phyloP scores from a whole-genome alignment of 2,329 filamentous ascomycete genomes.

The Pseudocercospora macadamiae region DNA sequence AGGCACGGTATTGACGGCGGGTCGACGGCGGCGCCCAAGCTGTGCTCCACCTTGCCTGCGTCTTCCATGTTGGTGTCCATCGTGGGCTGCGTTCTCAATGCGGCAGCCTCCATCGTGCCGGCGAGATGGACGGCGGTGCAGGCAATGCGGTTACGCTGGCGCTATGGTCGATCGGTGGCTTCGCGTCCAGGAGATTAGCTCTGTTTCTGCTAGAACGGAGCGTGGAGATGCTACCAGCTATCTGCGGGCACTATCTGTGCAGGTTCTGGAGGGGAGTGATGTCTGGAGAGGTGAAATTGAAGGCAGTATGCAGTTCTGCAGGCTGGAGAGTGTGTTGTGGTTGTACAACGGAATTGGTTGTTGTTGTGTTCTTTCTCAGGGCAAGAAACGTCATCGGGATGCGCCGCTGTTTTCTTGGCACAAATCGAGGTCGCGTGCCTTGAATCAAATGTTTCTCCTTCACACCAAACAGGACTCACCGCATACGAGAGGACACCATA shows the following conservation, averaged over 20 bases:
- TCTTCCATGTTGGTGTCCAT: slow-evolving; percentile 97
- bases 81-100: slow-evolving; percentile 34
- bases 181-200: slow-evolving; percentile 3
- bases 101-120: slow-evolving; percentile 38
- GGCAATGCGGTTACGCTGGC: slow-evolving; percentile 12
- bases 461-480: no score
- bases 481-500: no score
- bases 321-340: not conserved
- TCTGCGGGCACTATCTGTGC: not conserved
- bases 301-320: not conserved
- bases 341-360: not conserved
- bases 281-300: not conserved
- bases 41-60: slow-evolving; percentile 78
- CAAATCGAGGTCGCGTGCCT: slow-evolving; percentile 1
- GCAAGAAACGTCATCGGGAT: not conserved
- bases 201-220: not conserved
- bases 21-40: slow-evolving; percentile 74
- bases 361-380: slow-evolving; percentile 9
- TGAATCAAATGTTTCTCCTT: no score
- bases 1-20: slow-evolving; percentile 88
- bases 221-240: not conserved
- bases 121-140: not conserved
- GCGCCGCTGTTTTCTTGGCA: slow-evolving; percentile 5
- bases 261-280: not conserved
- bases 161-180: slow-evolving; percentile 1